These are phyloP conservation scores for Strigomonas culicis DNA, from an alignment of 208 protist species.

Conservation along the genomic window DNA sequence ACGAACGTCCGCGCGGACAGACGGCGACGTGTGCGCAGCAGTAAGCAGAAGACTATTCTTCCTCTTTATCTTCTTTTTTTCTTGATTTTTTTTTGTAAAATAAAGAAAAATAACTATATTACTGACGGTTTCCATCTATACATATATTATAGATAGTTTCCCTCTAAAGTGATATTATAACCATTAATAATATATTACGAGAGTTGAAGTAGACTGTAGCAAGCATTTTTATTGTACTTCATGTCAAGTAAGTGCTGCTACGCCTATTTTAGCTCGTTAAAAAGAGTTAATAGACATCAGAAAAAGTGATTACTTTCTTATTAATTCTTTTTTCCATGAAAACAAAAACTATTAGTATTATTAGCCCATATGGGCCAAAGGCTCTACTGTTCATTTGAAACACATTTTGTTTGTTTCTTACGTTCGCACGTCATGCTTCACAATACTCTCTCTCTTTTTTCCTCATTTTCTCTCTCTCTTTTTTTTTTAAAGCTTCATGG, in stretches of 20 bases:
- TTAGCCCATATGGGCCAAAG: neutral
- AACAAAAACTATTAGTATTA: neutral
- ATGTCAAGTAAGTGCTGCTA: neutral
- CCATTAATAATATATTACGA: slow-evolving; percentile 4
- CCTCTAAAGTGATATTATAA: neutral
- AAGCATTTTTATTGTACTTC: neutral
- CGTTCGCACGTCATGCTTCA: neutral
- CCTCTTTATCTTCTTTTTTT: slow-evolving; percentile 8
- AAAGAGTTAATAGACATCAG: neutral
- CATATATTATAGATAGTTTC: slow-evolving; percentile 2
- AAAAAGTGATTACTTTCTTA: neutral
- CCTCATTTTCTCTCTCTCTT: neutral
- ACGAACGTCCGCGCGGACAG: slow-evolving; percentile 42
- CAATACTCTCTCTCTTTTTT: neutral
- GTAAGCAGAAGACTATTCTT: slow-evolving; percentile 30
- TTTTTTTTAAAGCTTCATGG: neutral
- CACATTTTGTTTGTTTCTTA: neutral
- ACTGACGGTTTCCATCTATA: neutral
- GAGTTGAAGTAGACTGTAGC: neutral
- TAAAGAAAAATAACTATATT: slow-evolving; percentile 7
- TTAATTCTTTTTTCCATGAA: neutral
- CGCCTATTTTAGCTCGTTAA: neutral
- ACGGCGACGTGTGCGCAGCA: slow-evolving; percentile 78
- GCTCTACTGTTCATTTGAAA: neutral
- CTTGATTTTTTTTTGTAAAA: neutral